Conservation (phyloP, 805 yeast genomes). For the Zygoascus tannicola region DNA sequence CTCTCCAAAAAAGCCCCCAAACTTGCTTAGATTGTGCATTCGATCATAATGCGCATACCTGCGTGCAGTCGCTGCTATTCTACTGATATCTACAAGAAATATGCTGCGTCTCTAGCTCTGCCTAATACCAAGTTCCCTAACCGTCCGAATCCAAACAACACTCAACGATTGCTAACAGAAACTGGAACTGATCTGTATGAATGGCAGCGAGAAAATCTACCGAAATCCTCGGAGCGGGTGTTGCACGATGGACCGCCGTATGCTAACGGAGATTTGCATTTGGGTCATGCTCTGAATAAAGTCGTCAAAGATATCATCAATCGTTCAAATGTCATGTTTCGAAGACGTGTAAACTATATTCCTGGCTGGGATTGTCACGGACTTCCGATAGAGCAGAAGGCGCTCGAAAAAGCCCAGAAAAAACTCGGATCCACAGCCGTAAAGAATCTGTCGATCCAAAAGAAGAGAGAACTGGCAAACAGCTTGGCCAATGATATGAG, state of each 20-base stretch:
- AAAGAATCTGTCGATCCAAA: slow-evolving; percentile 32
- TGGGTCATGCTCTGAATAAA: slow-evolving; percentile 89
- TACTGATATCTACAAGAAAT: slow-evolving; percentile 11
- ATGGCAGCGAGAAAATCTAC: slow-evolving; percentile 41
- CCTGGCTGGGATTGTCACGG: slow-evolving; percentile 99
- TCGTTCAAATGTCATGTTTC: slow-evolving; percentile 55
- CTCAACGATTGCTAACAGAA: slow-evolving; percentile 4
- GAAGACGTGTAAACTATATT: slow-evolving; percentile 55
- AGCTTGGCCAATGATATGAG: slow-evolving; percentile 64
- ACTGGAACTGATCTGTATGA: slow-evolving; percentile 44
- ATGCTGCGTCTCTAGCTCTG: slow-evolving; percentile 13
- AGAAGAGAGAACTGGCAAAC: slow-evolving; percentile 57
- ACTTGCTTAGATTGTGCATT: too few species aligned
- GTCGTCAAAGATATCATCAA: slow-evolving; percentile 77
- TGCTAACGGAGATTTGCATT: slow-evolving; percentile 89
- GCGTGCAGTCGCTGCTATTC: too few species aligned
- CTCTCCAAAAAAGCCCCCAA: too few species aligned
- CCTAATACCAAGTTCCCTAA: slow-evolving; percentile 14
- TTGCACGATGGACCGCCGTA: slow-evolving; percentile 98
- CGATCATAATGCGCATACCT: too few species aligned
- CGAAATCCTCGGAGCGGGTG: slow-evolving; percentile 35
- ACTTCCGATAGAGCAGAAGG: slow-evolving; percentile 87
- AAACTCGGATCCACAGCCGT: slow-evolving; percentile 26
- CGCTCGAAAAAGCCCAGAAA: slow-evolving; percentile 40
- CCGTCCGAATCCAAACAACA: slow-evolving; percentile 8